Percentiles rank a stretch among this genome's conserved stretches.
Conservation (phyloP, 1,284 basidiomycete species). For the Gomphus bonarii region DNA sequence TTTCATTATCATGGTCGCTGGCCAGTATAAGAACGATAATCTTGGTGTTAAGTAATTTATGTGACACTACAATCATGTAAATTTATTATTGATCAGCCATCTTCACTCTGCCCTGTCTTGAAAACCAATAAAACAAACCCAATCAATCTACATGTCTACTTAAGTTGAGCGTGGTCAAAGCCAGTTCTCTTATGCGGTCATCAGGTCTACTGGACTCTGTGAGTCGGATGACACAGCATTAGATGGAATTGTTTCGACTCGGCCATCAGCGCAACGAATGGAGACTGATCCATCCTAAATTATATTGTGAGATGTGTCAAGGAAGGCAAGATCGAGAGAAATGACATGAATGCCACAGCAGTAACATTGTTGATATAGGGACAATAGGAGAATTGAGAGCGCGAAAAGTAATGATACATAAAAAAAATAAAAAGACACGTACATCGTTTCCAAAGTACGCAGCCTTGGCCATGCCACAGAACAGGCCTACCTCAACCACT, state of each 20-base stretch:
- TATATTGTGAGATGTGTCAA: neutral
- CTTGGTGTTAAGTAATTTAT: no score
- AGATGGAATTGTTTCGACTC: neutral
- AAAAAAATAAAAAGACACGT: conserved; percentile 16
- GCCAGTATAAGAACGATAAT: no score
- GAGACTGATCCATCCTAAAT: conserved; percentile 9
- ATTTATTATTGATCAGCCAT: no score
- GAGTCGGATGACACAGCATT: no score
- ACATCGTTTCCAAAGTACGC: conserved; percentile 96
- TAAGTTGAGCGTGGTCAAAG: no score
- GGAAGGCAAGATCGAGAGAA: neutral
- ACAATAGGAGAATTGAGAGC: neutral
- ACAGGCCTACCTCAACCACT: conserved; percentile 94
- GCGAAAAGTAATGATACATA: neutral
- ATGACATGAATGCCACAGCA: neutral
- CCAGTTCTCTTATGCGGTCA: no score
- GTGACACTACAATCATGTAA: no score
- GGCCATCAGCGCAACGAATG: conserved; percentile 2
- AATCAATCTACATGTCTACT: no score
- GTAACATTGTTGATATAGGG: neutral
- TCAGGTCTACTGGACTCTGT: no score
- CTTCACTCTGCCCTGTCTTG: no score
- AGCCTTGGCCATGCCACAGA: conserved; percentile 88
- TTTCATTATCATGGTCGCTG: no score
- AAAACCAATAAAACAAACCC: no score